Evolutionary conservation across 345 rosid genomes (phyloP).

Genomic region (Jatropha curcas): DNA sequence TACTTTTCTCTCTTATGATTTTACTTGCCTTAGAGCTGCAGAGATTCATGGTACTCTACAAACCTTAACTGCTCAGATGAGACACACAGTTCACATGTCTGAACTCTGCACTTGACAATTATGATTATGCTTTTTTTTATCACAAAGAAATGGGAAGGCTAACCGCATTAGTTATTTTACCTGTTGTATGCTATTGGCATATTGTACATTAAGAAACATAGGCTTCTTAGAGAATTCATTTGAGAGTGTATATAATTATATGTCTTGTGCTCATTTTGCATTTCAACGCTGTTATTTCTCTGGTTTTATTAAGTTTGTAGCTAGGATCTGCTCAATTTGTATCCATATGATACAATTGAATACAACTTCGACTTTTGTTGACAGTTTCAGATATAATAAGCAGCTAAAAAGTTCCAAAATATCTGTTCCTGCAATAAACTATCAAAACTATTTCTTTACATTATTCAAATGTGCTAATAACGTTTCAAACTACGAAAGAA

Average conservation of each 20-base stretch:
- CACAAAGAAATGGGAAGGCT: not conserved
- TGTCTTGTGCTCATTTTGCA: not conserved
- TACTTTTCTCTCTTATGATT: slow-evolving; percentile 15
- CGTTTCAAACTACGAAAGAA: not conserved
- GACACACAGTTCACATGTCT: not conserved
- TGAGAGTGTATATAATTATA: not conserved
- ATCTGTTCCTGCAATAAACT: not conserved
- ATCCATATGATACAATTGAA: too few relatives aligned
- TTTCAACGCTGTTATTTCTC: not conserved
- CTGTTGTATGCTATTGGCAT: not conserved
- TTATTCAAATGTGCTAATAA: not conserved
- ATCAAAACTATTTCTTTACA: not conserved
- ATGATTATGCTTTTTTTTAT: not conserved
- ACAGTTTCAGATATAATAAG: too few relatives aligned
- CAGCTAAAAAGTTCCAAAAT: too few relatives aligned
- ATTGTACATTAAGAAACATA: not conserved
- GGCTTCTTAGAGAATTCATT: not conserved
- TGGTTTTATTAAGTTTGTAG: too few relatives aligned
- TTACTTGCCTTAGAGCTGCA: not conserved
- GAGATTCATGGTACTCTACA: not conserved
- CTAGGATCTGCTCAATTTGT: too few relatives aligned
- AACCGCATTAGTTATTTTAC: not conserved
- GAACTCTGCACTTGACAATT: not conserved
- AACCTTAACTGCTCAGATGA: slow-evolving; percentile 20
- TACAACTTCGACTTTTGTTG: too few relatives aligned